These are phyloP conservation scores for Apiospora malaysiana DNA, from an alignment of 2,329 filamentous ascomycete species.

Conservation along the genomic window DNA sequence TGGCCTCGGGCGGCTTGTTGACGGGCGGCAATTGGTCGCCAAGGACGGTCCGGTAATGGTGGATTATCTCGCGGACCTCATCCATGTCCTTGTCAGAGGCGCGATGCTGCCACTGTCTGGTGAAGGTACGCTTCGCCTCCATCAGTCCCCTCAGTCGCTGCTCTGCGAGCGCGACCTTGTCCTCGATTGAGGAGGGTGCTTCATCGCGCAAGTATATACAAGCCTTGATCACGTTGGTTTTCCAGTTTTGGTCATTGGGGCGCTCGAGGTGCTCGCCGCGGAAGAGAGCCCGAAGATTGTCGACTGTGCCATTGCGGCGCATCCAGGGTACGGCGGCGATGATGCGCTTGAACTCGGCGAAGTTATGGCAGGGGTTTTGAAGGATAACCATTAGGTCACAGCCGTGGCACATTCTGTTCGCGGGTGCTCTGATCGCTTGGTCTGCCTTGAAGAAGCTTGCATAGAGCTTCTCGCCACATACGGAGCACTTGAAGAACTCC, in stretches of 20 bases:
- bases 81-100: neutral
- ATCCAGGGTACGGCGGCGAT: neutral
- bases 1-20: neutral
- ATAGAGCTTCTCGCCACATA: constrained; percentile 26
- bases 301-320: neutral
- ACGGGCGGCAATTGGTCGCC: neutral
- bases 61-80: no score
- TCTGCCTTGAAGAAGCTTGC: constrained; percentile 28
- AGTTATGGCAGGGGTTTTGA: constrained; percentile 23
- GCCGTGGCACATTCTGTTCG: constrained; percentile 29
- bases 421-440: neutral
- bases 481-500: constrained; percentile 24
- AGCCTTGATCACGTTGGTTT: neutral
- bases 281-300: neutral
- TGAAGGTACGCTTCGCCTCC: neutral
- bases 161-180: neutral
- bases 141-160: neutral
- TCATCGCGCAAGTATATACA: neutral
- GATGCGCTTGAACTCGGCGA: neutral
- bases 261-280: neutral
- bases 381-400: constrained; percentile 28
- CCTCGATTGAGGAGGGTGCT: neutral
- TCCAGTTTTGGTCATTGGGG: neutral
- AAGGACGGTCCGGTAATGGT: neutral
- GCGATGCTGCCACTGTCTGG: neutral